Percentiles rank a stretch among this genome's conserved stretches.
Conservation (phyloP, 75 land plant genomes). For the Cryptomeria japonica region DNA sequence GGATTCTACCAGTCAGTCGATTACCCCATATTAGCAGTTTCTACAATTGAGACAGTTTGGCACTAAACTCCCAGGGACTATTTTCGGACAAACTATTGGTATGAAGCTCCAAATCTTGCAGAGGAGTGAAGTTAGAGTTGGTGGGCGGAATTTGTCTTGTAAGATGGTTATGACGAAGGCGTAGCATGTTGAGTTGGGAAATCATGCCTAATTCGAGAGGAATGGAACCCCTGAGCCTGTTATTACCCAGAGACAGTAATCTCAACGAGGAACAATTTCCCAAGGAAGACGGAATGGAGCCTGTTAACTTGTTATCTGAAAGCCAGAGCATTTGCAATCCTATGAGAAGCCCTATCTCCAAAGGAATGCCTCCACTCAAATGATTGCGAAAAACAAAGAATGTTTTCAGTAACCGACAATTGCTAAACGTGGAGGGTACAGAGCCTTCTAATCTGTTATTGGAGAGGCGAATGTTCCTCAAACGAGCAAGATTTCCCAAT, state of each 20-base stretch:
- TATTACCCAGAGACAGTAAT: slow-evolving; percentile 27
- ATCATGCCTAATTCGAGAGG: slow-evolving; percentile 33
- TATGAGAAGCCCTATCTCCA: slow-evolving; percentile 29
- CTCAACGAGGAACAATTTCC: slow-evolving; percentile 21
- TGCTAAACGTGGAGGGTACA: neutral
- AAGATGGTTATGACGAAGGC: slow-evolving; percentile 27
- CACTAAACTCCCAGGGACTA: slow-evolving; percentile 44
- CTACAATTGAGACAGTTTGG: slow-evolving; percentile 20
- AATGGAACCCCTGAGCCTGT: slow-evolving; percentile 23
- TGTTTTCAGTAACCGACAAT: neutral
- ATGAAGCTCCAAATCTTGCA: slow-evolving; percentile 55
- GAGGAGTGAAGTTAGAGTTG: slow-evolving; percentile 22
- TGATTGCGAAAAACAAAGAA: neutral
- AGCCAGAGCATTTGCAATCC: slow-evolving; percentile 31
- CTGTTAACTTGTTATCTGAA: slow-evolving; percentile 15
- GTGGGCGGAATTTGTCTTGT: slow-evolving; percentile 27
- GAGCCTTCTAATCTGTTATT: slow-evolving; percentile 20
- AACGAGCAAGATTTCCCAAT: slow-evolving; percentile 16
- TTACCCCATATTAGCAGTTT: slow-evolving; percentile 45
- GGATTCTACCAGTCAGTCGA: slow-evolving; percentile 41
- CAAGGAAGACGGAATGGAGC: slow-evolving; percentile 23
- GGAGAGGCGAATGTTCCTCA: slow-evolving; percentile 20
- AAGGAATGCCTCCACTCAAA: slow-evolving; percentile 35
- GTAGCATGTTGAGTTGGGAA: slow-evolving; percentile 15
- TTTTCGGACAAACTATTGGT: slow-evolving; percentile 38